Evolutionary conservation across 257 asterid genomes (phyloP), one percentile per base, ranked within the genome.

Genomic region (Solanum stenotomum): DNA sequence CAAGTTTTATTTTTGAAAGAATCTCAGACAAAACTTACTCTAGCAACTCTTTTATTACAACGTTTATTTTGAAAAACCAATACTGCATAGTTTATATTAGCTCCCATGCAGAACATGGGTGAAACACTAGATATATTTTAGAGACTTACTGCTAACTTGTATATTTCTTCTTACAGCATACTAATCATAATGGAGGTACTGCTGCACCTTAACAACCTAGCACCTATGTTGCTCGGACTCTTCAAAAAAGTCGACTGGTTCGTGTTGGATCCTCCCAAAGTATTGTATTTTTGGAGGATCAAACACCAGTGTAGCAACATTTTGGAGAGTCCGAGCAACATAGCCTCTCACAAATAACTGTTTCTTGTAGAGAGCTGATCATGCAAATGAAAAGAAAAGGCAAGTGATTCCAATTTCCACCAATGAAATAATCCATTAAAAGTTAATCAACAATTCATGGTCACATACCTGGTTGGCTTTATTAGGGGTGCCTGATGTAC

Each of bases 401-500:
- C 27, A 18, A 49, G 13, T 49, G 71, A 20, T 10, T 82, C 42
- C 44, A 46, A 31, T 20, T 49, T 82, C 31, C 16, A 82, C 86
- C 37, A 46, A 49, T 52, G 71, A 31, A 82, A 31, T 6, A 31
- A 33, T 49, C 42, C 31, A 29, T 49, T 20, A 31, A 29, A 49
- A 10, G 10, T 20, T 49, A 12, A 49, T 49, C 44, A 82, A 29
- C 70, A 29, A 56, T 10, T 31, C 86, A 82, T 82, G 34, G 86
- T 20, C 86, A 29, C 67, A 65, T 89, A 94, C 99, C 99, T 96
- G 99, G 91, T 90, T 87, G 88, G 93, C 95, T 84, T 90, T 92
- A 89, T 91, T 90, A 78, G 74, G 79, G 86, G 82, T 79, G 76
- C 88, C 91, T 34, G 92, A 59, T 59, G 67, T 22, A 59, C 67